Conservation (phyloP, 352 stramenopile genomes). For the Pythium vanterpoolii region DNA sequence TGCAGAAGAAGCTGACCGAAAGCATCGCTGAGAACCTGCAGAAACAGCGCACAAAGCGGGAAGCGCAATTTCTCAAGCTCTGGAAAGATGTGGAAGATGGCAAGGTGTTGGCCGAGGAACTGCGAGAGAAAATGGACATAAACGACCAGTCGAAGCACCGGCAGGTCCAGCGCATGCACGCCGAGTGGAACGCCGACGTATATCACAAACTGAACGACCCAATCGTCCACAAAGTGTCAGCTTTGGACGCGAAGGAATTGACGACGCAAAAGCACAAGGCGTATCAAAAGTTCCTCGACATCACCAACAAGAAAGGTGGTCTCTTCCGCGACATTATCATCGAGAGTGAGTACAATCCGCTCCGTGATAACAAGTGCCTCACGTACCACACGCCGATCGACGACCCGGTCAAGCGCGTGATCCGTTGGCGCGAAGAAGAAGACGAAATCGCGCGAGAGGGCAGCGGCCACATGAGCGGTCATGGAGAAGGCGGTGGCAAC, state of each 20-base stretch:
- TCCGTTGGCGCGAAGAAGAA: constrained; percentile 63
- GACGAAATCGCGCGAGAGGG: constrained; percentile 54
- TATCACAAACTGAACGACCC: constrained; percentile 75
- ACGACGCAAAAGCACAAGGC: constrained; percentile 49
- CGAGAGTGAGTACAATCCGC: constrained; percentile 79
- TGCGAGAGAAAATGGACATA: constrained; percentile 58
- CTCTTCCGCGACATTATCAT: constrained; percentile 86
- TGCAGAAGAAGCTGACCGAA: constrained; percentile 56
- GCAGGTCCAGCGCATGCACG: constrained; percentile 69
- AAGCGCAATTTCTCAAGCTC: constrained; percentile 67
- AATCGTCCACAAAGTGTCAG: constrained; percentile 45
- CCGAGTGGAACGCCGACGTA: constrained; percentile 61
- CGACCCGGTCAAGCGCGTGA: constrained; percentile 64
- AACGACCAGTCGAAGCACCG: constrained; percentile 59
- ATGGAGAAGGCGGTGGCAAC: neutral
- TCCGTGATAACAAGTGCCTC: constrained; percentile 61
- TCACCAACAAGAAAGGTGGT: constrained; percentile 78
- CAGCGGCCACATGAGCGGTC: neutral
- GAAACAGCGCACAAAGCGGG: constrained; percentile 59
- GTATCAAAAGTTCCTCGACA: constrained; percentile 77
- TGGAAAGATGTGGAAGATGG: constrained; percentile 72
- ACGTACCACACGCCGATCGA: constrained; percentile 45
- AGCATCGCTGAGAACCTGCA: constrained; percentile 64
- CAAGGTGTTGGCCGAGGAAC: constrained; percentile 53
- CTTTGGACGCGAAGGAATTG: constrained; percentile 43